Base-by-base conservation (phyloP, 176 grass and related monocot species). In the Aegilops sharonensis region DNA sequence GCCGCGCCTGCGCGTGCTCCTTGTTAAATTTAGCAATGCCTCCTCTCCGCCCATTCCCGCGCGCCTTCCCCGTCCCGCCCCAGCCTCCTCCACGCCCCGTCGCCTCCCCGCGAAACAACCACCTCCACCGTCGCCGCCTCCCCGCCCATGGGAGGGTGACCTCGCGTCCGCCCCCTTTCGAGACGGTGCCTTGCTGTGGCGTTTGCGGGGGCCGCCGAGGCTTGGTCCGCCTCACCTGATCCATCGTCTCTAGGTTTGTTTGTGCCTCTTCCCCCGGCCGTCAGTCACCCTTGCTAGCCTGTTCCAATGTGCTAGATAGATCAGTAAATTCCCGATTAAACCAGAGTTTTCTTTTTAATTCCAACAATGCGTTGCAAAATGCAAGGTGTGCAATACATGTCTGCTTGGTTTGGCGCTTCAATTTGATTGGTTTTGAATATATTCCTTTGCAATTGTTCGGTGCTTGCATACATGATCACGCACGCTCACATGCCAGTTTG, bases 11-110 rank as follows among this genome's bases (percentile, higher is more conserved):
- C n/a, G 9, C 25, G 40, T 47, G 71, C 42, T 29, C 42, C 42
- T 57, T 57, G n/a, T 57, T 81, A 88, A 87, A 80, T 88, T 91
- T 91, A 91, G 90, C 70, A 23, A 77, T 77, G 78, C 61, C 13
- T 67, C 47, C 40, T 64, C 23, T 65, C 69, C 78, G 85, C 27
- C 69, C 54, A 75, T 85, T 62, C 83, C 32, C 27, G 5, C 31
- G 42, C 64, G 32, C 27, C 42, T 17, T 65, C 75, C 5, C 43
- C 15, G 40, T 30, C 50, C 37, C 39, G 11, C 21, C 83, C 9
- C 72, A n/a, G 2, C 47, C 52, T 12, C 36, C 8, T 3, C 76
- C 52, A 4, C 3, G 10, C 30, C 85, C 29, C 65, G 17, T 62
- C 50, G 47, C 76, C 61, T 6, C 78, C 23, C 9, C 61, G 14